These are phyloP conservation scores for Russula sp. DNA, from an alignment of 768 basidiomycete species.

Conservation along the genomic window DNA sequence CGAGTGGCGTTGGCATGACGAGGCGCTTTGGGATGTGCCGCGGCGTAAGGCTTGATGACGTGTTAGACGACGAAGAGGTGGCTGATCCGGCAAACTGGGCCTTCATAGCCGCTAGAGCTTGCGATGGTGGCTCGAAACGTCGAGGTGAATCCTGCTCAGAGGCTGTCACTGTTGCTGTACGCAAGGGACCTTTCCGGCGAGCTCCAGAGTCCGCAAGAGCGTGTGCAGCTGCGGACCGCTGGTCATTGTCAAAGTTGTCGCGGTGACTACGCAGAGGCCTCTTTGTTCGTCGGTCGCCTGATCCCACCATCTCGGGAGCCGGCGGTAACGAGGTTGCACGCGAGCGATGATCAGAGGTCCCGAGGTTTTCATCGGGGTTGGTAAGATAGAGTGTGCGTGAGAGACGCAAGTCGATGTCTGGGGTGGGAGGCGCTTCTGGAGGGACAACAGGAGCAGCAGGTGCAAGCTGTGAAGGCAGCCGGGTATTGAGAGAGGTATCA, in stretches of 20 bases:
- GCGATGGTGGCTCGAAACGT: constrained; percentile 18
- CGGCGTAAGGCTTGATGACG: constrained; percentile 21
- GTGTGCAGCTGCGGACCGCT: neutral
- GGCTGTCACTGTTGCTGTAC: neutral
- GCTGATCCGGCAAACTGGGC: constrained; percentile 1
- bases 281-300: neutral
- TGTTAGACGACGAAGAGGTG: constrained; percentile 8
- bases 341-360: neutral
- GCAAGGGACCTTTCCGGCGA: neutral
- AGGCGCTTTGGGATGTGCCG: constrained; percentile 53
- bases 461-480: neutral
- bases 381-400: constrained; percentile 16
- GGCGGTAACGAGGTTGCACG: neutral
- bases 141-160: neutral
- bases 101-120: constrained; percentile 11
- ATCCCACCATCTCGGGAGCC: neutral
- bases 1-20: constrained; percentile 66
- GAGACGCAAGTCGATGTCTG: constrained; percentile 4
- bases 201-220: neutral
- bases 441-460: neutral
- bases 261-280: neutral
- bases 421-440: neutral
- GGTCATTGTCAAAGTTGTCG: constrained; percentile 1
- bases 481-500: neutral
- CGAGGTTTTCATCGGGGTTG: constrained; percentile 6